phyloP scores from a whole-genome alignment of 768 basidiomycete species.

The Leucocoprinus sp. region DNA sequence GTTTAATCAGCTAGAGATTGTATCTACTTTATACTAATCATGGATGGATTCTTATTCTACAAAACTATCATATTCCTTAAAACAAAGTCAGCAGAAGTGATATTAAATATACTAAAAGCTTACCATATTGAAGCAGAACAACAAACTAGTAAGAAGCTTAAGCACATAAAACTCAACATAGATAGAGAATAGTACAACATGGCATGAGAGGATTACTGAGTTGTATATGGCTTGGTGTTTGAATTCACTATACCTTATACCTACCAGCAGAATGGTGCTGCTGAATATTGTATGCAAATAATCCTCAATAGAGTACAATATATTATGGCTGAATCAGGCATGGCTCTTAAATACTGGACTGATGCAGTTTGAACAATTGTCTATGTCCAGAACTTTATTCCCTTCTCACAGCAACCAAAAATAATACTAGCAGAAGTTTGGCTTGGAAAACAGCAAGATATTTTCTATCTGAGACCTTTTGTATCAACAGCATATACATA shows the following conservation, averaged over 20 bases:
- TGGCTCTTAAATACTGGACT: constrained; percentile 16
- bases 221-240: background rate
- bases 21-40: constrained; percentile 19
- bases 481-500: constrained; percentile 24
- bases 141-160: constrained; percentile 13
- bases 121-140: constrained; percentile 14
- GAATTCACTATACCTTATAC: constrained; percentile 21
- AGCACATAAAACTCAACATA: background rate
- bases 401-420: constrained; percentile 11
- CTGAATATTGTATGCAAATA: constrained; percentile 20
- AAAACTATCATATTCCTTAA: constrained; percentile 15
- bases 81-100: constrained; percentile 16
- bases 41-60: constrained; percentile 15
- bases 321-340: constrained; percentile 16
- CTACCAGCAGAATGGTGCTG: constrained; percentile 23
- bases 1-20: constrained; percentile 13
- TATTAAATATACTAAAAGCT: constrained; percentile 9
- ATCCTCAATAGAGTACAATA: constrained; percentile 18
- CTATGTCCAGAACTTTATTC: constrained; percentile 11
- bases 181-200: constrained; percentile 13
- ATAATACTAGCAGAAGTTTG: constrained; percentile 14
- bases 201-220: background rate
- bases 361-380: constrained; percentile 9
- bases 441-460: constrained; percentile 15
- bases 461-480: constrained; percentile 22